Evolutionary conservation across 805 yeast species (phyloP), one percentile per base, ranked within the genome.

Genomic region (Nakazawaea ishiwadae): DNA sequence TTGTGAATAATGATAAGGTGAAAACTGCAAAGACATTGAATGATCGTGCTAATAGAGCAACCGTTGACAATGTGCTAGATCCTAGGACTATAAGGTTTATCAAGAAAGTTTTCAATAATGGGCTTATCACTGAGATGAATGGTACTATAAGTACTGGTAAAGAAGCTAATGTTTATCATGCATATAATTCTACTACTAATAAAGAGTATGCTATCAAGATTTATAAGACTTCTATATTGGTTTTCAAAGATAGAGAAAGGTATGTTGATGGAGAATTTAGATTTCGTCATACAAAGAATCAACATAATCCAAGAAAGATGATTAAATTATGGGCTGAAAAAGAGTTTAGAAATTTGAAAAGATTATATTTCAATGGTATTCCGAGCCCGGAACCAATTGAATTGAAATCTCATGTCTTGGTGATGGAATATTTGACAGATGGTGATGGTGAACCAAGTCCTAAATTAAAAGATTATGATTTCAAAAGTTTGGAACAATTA

Each of bases 241-340:
- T 93, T n/a, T 93, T 93, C 65, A 93, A 90, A 59, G 99, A 93
- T 60, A 71, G 99, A 43, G 98, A 95, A 55, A 66, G 97, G 51
- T 93, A 93, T 55, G 98, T 93, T 14, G 90, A 84, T 57, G 99
- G 99, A 28, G 99, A 93, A 64, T 91, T 78, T 62, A 69, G 99
- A 42, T 93, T 93, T 64, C 69, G 97, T 55, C 84, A 86, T 56
- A 73, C 86, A 5, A 87, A 91, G 52, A 76, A 73, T 44, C 89
- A 86, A 53, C 88, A 89, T 50, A 93, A 93, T 56, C 98, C 98
- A 8, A 73, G 99, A 55, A 91, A 91, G 57, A 91, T 93, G 97
- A 96, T 93, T 48, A 88, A 87, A 60, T 75, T 90, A 18, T 93
- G 99, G 99, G 98, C 99, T 0, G 99, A 93, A 59, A 93, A 93